Evolutionary conservation across 495 filamentous ascomycete species (phyloP), one percentile per base, ranked within the genome.

Genomic region (Penicillium parvum): DNA sequence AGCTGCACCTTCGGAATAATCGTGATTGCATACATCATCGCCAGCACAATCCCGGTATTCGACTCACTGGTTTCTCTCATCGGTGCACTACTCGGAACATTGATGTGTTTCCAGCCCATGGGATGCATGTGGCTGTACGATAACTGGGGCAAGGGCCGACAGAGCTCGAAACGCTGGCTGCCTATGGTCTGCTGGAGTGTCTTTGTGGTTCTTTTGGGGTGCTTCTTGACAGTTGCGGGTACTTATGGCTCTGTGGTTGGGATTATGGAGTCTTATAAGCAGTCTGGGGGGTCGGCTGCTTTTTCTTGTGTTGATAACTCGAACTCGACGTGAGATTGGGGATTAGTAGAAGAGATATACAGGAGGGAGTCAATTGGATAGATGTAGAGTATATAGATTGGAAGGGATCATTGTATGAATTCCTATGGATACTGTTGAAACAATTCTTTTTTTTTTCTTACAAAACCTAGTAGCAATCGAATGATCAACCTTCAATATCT

Each of bases 31-130:
- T 88, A 79, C 70, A 57, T 86, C 32, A 79, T 88, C 53, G 82
- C 83, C 16, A 78, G 81, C 50, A 75, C 78, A 7, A 83, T 89
- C 28, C 85, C 84, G 7, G 76, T 83, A 55, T 88, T 87, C 57
- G 73, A 74, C 50, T 70, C 71, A 27, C 63, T 88, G 27, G 64
- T 88, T 12, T 73, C 73, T 16, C 71, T 80, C 43, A 69, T 78
- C 27, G 81, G 80, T 11, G 72, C 81, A 3, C 58, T 85, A 22
- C 81, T 86, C 42, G 66, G 60, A 5, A 68, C 61, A 5, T 46
- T 65, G 10, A 63, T 66, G 61, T 69, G 41, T 10, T 68, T 67
- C 52, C 69, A 70, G 43, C 68, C 68, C 5, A 69, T 69, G 66
- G 69, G 55, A 0, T 58, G 61, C 26, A 67, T 73, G 64, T 73